Percentiles rank a stretch among this genome's conserved stretches.
phyloP scores from a whole-genome alignment of 2,329 filamentous ascomycete genomes.

The Penicillium sp. region DNA sequence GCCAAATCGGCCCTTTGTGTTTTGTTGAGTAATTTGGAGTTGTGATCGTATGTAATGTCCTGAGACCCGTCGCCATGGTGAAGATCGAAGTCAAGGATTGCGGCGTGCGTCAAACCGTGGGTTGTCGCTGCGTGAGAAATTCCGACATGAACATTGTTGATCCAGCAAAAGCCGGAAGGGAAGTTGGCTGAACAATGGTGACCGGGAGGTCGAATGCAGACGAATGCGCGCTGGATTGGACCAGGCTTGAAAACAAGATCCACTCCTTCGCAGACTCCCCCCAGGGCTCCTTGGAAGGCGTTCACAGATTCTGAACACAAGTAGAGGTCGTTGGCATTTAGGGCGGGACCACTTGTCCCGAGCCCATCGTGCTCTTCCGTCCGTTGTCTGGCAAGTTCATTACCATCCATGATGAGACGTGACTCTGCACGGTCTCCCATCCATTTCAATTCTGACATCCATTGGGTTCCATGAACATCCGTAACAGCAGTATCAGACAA shows the following conservation, averaged over 20 bases:
- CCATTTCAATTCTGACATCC: conserved; percentile 86
- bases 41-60: conserved; percentile 79
- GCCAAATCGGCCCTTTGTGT: conserved; percentile 53
- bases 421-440: conserved; percentile 81
- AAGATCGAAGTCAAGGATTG: conserved; percentile 87
- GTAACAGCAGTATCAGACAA: conserved; percentile 76
- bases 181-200: conserved; percentile 90
- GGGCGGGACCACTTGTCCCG: conserved; percentile 48
- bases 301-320: conserved; percentile 80
- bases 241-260: conserved; percentile 71
- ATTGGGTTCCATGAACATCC: conserved; percentile 83
- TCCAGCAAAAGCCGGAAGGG: conserved; percentile 96
- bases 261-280: conserved; percentile 89
- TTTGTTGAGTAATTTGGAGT: conserved; percentile 64
- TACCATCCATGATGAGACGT: conserved; percentile 72
- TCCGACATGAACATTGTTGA: conserved; percentile 97
- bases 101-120: conserved; percentile 87
- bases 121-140: conserved; percentile 84
- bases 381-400: conserved; percentile 68
- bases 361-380: conserved; percentile 38
- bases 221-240: conserved; percentile 76
- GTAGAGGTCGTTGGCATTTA: conserved; percentile 90
- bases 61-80: conserved; percentile 97
- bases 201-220: conserved; percentile 86
- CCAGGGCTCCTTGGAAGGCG: conserved; percentile 86